These are phyloP conservation scores for Boletus speciosus DNA, from an alignment of 768 basidiomycete species.

Conservation along the genomic window DNA sequence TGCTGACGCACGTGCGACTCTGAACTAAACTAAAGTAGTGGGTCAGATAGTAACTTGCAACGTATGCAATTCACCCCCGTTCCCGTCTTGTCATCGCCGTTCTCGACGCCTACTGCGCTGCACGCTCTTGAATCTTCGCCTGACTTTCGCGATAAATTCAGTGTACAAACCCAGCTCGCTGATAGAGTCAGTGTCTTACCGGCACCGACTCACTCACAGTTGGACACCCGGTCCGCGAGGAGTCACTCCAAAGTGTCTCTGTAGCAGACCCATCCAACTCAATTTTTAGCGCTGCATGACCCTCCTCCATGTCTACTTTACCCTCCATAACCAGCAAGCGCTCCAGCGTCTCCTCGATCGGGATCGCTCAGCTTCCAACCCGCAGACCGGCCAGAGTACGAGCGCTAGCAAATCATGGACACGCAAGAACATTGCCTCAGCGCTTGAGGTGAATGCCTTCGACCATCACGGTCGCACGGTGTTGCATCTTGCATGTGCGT, in stretches of 20 bases:
- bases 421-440: conserved; percentile 38
- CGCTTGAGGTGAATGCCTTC: conserved; percentile 62
- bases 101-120: background rate
- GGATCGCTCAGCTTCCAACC: conserved; percentile 34
- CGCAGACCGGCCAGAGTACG: conserved; percentile 31
- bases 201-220: conserved; percentile 13
- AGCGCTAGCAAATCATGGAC: conserved; percentile 60
- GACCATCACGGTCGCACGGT: conserved; percentile 74
- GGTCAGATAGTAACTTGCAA: background rate
- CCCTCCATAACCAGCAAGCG: conserved; percentile 66
- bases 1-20: conserved; percentile 16
- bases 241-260: conserved; percentile 25
- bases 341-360: conserved; percentile 73
- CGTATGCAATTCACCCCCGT: background rate
- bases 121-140: background rate
- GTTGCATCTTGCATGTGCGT: conserved; percentile 75
- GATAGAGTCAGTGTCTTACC: conserved; percentile 9
- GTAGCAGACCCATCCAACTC: conserved; percentile 16
- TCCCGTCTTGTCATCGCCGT: background rate
- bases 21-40: background rate
- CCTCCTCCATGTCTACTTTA: conserved; percentile 75
- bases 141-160: background rate
- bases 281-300: conserved; percentile 51
- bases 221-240: conserved; percentile 24
- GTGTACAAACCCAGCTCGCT: background rate